phyloP scores from a whole-genome alignment of 495 filamentous ascomycete genomes.

The Penicillium paxilli region DNA sequence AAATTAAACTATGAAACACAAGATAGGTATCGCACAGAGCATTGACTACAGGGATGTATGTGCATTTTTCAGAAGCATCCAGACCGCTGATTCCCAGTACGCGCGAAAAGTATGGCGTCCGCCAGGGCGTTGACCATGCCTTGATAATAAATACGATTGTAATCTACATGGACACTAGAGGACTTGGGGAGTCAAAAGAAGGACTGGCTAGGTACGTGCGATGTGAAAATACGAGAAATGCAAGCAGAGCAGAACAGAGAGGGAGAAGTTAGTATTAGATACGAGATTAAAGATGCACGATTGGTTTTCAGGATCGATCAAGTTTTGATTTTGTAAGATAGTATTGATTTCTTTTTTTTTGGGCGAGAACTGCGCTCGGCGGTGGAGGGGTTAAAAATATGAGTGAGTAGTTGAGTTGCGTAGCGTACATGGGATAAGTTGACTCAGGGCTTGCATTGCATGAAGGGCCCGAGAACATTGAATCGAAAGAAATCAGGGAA shows the following conservation, averaged over 20 bases:
- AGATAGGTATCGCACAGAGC: background rate
- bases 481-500: conserved; percentile 7
- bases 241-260: too few species aligned
- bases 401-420: conserved; percentile 6
- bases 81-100: background rate
- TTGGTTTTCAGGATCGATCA: background rate
- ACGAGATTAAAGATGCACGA: too few species aligned
- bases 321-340: conserved; percentile 14
- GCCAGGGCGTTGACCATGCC: conserved; percentile 3
- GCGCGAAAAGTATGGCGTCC: conserved; percentile 22
- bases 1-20: background rate
- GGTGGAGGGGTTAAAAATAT: background rate
- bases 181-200: too few species aligned
- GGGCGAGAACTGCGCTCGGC: background rate
- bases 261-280: conserved; percentile 3
- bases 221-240: too few species aligned
- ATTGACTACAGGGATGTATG: background rate
- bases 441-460: conserved; percentile 4
- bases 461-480: background rate
- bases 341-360: too few species aligned
- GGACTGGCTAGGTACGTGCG: too few species aligned
- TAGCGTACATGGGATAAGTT: conserved; percentile 27
- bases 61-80: background rate
- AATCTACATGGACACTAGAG: too few species aligned
- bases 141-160: too few species aligned